A percentile compares a stretch with the other conserved stretches of the same genome.
phyloP scores from a whole-genome alignment of 305 asterid genomes.

The Plantago lanceolata region DNA sequence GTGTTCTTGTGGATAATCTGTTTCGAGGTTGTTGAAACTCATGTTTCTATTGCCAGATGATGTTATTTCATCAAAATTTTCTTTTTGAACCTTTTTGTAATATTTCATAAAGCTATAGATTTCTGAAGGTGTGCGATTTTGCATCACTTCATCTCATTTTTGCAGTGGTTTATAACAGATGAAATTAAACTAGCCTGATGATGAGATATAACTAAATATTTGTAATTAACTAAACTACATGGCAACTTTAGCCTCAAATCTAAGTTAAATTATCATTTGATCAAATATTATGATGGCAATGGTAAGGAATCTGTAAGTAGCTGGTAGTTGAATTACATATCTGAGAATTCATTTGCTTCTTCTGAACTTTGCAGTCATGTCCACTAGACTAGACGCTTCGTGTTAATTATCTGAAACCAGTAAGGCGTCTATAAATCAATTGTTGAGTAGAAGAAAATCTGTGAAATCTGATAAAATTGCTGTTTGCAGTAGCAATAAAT shows the following conservation, averaged over 20 bases:
- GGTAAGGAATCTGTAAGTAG: not conserved
- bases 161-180: not conserved
- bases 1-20: not conserved
- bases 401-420: conserved; percentile 25
- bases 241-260: too few species aligned
- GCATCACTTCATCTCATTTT: not conserved
- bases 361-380: conserved; percentile 28
- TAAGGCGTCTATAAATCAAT: conserved; percentile 14
- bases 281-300: not conserved
- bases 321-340: not conserved
- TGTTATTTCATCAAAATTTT: too few species aligned
- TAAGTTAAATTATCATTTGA: not conserved
- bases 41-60: not conserved
- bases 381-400: conserved; percentile 32
- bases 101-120: not conserved
- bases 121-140: not conserved
- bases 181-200: not conserved
- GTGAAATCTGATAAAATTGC: not conserved
- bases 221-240: not conserved
- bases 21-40: not conserved
- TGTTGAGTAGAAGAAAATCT: not conserved
- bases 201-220: too few species aligned
- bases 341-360: conserved; percentile 5
- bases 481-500: not conserved
- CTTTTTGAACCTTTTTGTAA: not conserved